Evolutionary conservation across 2,329 filamentous ascomycete species (phyloP).

Genomic region (Moelleriella libera): DNA sequence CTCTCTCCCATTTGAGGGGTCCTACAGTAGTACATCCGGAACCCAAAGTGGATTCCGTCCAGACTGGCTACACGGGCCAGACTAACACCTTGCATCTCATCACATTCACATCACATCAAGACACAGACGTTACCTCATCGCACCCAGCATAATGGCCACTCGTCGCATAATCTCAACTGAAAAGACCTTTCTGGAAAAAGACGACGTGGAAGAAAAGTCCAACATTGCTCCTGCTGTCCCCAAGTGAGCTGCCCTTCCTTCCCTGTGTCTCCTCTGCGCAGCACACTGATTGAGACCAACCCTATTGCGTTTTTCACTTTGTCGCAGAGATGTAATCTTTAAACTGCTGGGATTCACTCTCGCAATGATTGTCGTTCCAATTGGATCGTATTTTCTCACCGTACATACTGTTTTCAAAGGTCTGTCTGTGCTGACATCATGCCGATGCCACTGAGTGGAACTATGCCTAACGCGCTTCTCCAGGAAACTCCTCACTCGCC

Average conservation of each 20-base stretch:
- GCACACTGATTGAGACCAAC: no score
- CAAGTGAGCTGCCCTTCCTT: constrained; percentile 30
- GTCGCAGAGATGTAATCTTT: constrained; percentile 59
- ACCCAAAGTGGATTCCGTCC: no score
- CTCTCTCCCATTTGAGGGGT: no score
- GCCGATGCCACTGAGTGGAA: neutral
- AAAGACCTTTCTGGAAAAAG: constrained; percentile 51
- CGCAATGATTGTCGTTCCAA: constrained; percentile 79
- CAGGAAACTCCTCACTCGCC: constrained; percentile 80
- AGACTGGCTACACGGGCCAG: no score
- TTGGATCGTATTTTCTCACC: constrained; percentile 77
- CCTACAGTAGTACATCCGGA: no score
- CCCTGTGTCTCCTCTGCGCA: constrained; percentile 13
- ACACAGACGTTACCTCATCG: neutral
- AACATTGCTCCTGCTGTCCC: constrained; percentile 75
- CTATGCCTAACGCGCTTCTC: neutral
- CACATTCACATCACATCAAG: no score
- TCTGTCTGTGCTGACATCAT: constrained; percentile 21
- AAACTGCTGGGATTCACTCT: constrained; percentile 85
- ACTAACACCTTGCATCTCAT: neutral
- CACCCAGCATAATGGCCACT: constrained; percentile 55
- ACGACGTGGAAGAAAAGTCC: constrained; percentile 44
- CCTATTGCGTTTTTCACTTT: neutral
- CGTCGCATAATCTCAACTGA: constrained; percentile 51
- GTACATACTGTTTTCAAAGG: constrained; percentile 66